Evolutionary conservation across 768 basidiomycete species (phyloP).

Genomic region (Rhodotorula toruloides): DNA sequence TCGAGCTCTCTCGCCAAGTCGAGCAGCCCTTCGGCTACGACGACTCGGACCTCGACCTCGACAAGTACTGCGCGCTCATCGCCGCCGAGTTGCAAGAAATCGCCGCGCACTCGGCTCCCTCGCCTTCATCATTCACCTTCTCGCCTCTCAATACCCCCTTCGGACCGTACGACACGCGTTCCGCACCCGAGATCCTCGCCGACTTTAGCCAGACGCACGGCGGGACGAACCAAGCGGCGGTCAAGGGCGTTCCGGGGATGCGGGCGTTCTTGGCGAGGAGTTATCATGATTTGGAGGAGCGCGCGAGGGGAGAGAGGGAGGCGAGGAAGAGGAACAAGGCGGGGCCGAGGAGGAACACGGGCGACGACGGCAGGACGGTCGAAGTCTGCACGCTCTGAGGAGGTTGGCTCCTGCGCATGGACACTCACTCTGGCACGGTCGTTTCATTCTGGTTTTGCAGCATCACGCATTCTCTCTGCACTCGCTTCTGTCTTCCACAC

Average conservation of each 20-base stretch:
- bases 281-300: slow-evolving; percentile 17
- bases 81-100: slow-evolving; percentile 67
- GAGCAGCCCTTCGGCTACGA: slow-evolving; percentile 47
- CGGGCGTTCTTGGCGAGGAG: slow-evolving; percentile 19
- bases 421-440: no score
- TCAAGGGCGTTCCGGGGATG: slow-evolving; percentile 25
- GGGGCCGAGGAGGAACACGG: neutral
- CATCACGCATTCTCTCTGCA: no score
- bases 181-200: slow-evolving; percentile 55
- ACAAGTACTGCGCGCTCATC: slow-evolving; percentile 63
- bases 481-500: no score
- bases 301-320: slow-evolving; percentile 13
- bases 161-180: slow-evolving; percentile 60
- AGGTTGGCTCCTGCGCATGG: no score
- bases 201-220: slow-evolving; percentile 37
- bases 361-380: neutral
- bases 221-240: slow-evolving; percentile 47
- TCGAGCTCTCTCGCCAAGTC: slow-evolving; percentile 45
- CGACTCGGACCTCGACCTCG: slow-evolving; percentile 49
- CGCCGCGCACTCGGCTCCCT: slow-evolving; percentile 56
- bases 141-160: slow-evolving; percentile 63
- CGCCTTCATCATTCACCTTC: slow-evolving; percentile 57
- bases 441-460: no score
- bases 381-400: no score
- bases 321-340: neutral